phyloP scores from a whole-genome alignment of 805 yeast genomes.

The Metschnikowia matae region DNA sequence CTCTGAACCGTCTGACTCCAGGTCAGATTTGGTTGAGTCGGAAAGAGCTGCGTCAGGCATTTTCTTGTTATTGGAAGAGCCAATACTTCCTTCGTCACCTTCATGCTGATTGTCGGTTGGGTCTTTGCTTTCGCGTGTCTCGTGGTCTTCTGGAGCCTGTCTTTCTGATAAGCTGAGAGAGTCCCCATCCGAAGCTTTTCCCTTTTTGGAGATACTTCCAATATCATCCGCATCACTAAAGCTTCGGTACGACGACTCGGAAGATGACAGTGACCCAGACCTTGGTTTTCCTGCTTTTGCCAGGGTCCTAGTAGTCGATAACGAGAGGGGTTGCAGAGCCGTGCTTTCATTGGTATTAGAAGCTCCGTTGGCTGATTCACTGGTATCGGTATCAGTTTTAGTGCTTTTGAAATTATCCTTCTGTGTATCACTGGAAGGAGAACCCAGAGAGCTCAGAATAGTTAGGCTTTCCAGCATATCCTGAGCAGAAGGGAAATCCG shows the following conservation, averaged over 20 bases:
- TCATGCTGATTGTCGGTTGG: background rate
- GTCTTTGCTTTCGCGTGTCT: background rate
- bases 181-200: background rate
- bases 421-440: background rate
- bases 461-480: background rate
- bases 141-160: background rate
- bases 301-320: background rate
- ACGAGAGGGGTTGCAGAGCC: background rate
- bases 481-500: background rate
- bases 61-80: background rate
- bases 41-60: background rate
- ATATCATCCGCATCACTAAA: slow-evolving; percentile 1
- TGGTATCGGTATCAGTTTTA: background rate
- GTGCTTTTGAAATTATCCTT: background rate
- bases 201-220: background rate
- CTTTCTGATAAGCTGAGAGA: background rate
- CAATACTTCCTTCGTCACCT: background rate
- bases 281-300: background rate
- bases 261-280: background rate
- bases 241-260: slow-evolving; percentile 1
- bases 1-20: background rate
- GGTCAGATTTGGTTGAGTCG: background rate
- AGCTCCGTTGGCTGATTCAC: background rate
- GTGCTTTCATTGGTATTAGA: background rate
- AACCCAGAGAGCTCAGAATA: background rate